These are phyloP conservation scores for Piromyces sp. DNA, from an alignment of 192 early-diverging fungal species.

Conservation along the genomic window DNA sequence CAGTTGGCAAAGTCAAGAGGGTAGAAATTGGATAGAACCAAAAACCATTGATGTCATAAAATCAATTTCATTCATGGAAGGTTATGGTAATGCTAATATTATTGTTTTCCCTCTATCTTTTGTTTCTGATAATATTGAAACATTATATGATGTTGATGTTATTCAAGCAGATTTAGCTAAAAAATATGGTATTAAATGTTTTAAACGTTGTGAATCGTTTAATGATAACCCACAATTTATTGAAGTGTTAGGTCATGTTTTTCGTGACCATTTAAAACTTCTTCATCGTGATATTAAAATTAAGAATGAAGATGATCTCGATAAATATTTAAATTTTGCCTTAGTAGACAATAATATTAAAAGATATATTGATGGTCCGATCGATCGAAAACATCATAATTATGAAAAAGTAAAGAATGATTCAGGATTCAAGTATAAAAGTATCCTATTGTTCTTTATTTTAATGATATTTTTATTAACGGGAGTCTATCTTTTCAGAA, in stretches of 20 bases:
- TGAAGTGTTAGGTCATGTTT: constrained; percentile 22
- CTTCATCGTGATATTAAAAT: not conserved
- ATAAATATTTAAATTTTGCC: not conserved
- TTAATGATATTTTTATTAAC: too few relatives aligned
- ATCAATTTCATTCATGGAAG: constrained; percentile 8
- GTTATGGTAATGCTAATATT: constrained; percentile 55
- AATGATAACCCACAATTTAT: constrained; percentile 87
- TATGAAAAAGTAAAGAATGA: too few relatives aligned
- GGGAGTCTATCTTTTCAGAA: too few relatives aligned
- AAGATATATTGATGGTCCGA: not conserved
- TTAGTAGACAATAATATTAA: not conserved
- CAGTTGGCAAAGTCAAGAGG: constrained; percentile 91
- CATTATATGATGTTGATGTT: constrained; percentile 85
- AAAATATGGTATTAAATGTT: constrained; percentile 56
- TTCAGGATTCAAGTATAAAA: too few relatives aligned
- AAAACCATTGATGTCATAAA: constrained; percentile 66
- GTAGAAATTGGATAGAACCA: constrained; percentile 77
- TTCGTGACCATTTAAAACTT: not conserved
- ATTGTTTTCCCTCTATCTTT: constrained; percentile 88
- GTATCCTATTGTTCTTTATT: too few relatives aligned
- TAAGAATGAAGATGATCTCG: not conserved
- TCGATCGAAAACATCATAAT: not conserved
- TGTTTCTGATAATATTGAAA: constrained; percentile 91
- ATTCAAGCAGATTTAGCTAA: not conserved
- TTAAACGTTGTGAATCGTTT: constrained; percentile 78